Base-by-base conservation (phyloP, 305 asterid species). In the Stenogyne calaminthoides region DNA sequence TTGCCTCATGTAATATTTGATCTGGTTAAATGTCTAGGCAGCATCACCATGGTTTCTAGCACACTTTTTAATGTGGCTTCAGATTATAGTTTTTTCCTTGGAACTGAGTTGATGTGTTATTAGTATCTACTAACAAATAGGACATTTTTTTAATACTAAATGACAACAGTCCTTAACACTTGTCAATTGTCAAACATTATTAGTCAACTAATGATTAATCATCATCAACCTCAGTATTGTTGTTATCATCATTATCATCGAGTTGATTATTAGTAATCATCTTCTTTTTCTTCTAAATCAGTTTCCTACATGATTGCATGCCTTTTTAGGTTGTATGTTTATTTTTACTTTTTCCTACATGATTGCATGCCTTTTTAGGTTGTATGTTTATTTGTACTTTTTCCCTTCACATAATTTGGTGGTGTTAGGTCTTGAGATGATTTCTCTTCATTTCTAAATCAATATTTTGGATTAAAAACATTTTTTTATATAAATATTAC, bases 21-120 rank as follows among this genome's bases (percentile, higher is more conserved):
- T 55, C 55, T 55, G 16, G 63, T 67, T 71, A 10, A 52, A 72
- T 5, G 14, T 57, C 54, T 70, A 74, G 83, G 67, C 42, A 71
- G 64, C 64, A 22, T 46, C 25, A 40, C 52, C 71, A 37, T 19
- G 27, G 59, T 66, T 27, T 70, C 63, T 60, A 67, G 69, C 65
- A 7, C 67, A 25, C 63, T 66, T 39, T 12, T 65, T 73, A 22
- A 20, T 20, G 16, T 44, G 25, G 37, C 29, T 55, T 61, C 18
- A 44, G 22, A 55, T 9, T 54, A 19, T 54, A 7, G 27, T 29
- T 14, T 44, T 29, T 66, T 46, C 25, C 44, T 18, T 65, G 37
- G 37, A 14, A 74, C 42, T 19, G 47, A n/a, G 69, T 69, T 32
- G 27, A 56, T 39, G 37, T 59, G 46, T 34, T 18, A 14, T 15